These are phyloP conservation scores for Physcia stellaris DNA, from an alignment of 495 filamentous ascomycete genomes.

Conservation along the genomic window DNA sequence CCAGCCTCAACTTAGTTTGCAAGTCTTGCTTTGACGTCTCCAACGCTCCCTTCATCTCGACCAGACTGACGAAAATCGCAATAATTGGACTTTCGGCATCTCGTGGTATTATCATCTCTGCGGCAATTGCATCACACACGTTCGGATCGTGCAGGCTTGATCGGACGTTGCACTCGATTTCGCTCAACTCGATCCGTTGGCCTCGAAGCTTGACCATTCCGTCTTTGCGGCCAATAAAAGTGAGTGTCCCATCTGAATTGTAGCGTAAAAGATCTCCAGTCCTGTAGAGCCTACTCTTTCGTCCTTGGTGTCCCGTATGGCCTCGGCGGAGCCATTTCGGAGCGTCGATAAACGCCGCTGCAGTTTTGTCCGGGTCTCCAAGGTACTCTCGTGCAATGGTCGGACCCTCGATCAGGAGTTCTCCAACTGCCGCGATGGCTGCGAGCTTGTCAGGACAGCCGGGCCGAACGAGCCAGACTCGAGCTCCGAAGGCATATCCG, in stretches of 20 bases:
- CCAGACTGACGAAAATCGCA: too few species aligned
- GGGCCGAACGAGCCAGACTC: conserved; percentile 42
- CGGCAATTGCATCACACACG: too few species aligned
- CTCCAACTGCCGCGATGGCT: conserved; percentile 40
- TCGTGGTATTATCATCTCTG: too few species aligned
- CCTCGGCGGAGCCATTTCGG: conserved; percentile 20
- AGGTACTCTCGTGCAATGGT: conserved; percentile 38
- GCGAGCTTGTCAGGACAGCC: conserved; percentile 32
- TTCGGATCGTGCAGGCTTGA: too few species aligned
- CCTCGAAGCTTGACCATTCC: conserved; percentile 23
- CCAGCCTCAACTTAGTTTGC: conserved; percentile 29
- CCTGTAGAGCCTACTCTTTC: conserved; percentile 17
- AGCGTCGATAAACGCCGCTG: conserved; percentile 29
- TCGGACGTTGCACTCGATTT: too few species aligned
- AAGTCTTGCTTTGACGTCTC: too few species aligned
- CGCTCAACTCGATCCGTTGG: conserved; percentile 18
- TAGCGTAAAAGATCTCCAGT: conserved; percentile 22
- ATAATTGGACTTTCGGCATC: too few species aligned
- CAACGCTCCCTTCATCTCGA: too few species aligned
- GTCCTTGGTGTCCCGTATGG: conserved; percentile 9
- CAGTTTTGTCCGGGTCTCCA: conserved; percentile 36
- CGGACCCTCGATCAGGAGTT: conserved; percentile 37
- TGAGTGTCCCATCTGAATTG: conserved; percentile 14
- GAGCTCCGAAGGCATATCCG: conserved; percentile 29
- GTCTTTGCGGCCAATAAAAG: conserved; percentile 20